These are phyloP conservation scores for Fonsecaea nubica DNA, from an alignment of 2,329 filamentous ascomycete genomes.

Conservation along the genomic window DNA sequence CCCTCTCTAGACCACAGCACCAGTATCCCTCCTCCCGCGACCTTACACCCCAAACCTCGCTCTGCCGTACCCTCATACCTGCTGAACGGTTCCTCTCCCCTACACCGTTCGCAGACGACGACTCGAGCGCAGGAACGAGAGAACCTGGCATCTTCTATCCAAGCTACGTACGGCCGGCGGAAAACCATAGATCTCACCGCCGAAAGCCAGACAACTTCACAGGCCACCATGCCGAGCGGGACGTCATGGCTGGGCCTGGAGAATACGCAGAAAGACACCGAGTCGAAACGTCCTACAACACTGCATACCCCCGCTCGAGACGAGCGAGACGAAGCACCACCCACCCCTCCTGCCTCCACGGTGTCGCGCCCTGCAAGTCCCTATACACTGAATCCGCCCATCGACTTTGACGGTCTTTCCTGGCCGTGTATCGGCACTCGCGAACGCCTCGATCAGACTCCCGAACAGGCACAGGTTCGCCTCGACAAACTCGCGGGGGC, in stretches of 20 bases:
- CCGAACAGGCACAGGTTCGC: constrained; percentile 63
- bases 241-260: constrained; percentile 35
- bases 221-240: constrained; percentile 21
- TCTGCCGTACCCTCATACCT: constrained; percentile 64
- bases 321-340: constrained; percentile 57
- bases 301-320: constrained; percentile 60
- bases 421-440: constrained; percentile 60
- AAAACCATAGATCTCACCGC: constrained; percentile 54
- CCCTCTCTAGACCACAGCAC: constrained; percentile 22
- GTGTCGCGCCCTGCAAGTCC: constrained; percentile 58
- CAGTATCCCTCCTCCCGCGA: constrained; percentile 12
- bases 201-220: constrained; percentile 24
- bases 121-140: constrained; percentile 62
- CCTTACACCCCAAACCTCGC: constrained; percentile 51
- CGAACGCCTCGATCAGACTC: constrained; percentile 62
- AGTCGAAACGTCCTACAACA: constrained; percentile 24
- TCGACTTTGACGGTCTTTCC: constrained; percentile 60
- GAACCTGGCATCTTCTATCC: constrained; percentile 64
- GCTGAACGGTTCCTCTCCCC: constrained; percentile 61
- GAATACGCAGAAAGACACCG: constrained; percentile 29
- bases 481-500: constrained; percentile 68
- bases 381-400: constrained; percentile 57
- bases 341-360: constrained; percentile 60
- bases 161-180: constrained; percentile 61
- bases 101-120: constrained; percentile 49